Percentiles rank a stretch among this genome's conserved stretches.
phyloP scores from a whole-genome alignment of 177 flowering plant genomes.

The Vitis hybrid region DNA sequence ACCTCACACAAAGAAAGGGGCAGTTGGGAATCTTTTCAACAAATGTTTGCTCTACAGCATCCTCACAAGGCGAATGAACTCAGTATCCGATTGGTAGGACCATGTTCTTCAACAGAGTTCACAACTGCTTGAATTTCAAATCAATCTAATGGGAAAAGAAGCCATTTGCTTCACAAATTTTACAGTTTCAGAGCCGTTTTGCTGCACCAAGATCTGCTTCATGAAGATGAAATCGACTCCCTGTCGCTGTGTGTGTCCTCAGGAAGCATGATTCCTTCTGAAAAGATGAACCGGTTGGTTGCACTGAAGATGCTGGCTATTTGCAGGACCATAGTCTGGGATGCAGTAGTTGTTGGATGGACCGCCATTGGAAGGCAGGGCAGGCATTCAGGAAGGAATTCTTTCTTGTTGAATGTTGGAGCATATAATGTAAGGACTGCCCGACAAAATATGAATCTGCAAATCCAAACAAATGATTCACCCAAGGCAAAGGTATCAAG shows the following conservation, averaged over 20 bases:
- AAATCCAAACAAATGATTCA: constrained; percentile 1
- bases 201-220: not conserved
- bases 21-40: too few relatives aligned
- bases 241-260: constrained; percentile 12
- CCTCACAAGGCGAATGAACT: too few relatives aligned
- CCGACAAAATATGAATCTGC: constrained; percentile 86
- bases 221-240: constrained; percentile 12
- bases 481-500: too few relatives aligned
- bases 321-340: constrained; percentile 44
- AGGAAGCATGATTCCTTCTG: constrained; percentile 32
- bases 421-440: constrained; percentile 58
- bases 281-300: constrained; percentile 46
- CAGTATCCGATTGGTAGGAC: too few relatives aligned
- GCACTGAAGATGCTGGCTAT: constrained; percentile 61
- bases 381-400: constrained; percentile 68
- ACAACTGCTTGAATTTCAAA: too few relatives aligned
- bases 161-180: too few relatives aligned
- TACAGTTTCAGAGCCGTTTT: too few relatives aligned
- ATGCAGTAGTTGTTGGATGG: constrained; percentile 37
- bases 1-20: too few relatives aligned
- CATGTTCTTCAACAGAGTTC: too few relatives aligned
- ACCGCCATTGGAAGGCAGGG: constrained; percentile 79
- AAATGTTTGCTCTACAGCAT: too few relatives aligned
- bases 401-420: constrained; percentile 54
- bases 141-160: too few relatives aligned